Evolutionary conservation across 768 basidiomycete genomes (phyloP), one percentile per base, ranked within the genome.

Genomic region (Suillus discolor): DNA sequence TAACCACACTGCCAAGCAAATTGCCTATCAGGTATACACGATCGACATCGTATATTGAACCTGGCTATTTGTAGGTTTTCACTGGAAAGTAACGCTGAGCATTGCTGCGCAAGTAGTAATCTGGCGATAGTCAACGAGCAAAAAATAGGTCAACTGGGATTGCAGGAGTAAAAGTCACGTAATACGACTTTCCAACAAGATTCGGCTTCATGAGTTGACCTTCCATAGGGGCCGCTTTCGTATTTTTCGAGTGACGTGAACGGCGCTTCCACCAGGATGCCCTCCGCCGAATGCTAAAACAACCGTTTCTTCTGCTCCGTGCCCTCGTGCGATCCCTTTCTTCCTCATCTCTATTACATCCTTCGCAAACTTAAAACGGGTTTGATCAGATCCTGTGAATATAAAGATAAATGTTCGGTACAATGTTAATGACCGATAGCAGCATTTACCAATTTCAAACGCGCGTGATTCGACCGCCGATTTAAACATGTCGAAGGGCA

Each of bases 341-440:
- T 93, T 96, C 70, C 94, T 85, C 71, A 89, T 72, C 71, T 93
- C 91, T 72, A 96, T 90, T 15, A 89, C 92, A 69, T 93, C 93
- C 77, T 96, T 96, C 4, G 94, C 93, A 78, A 96, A 96, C 72
- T 90, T 91, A 81, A 96, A 97, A 55, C 94, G 88, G 66, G 88
- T 86, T 74, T 96, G 94, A 78, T 93, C 92, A 65, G 91, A 86
- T 25, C 89, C 91, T 91, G 76, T 70, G 75, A 66, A 55, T 31
- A 69, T 61, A 49, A 72, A 62, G 62, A 66, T 64, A 67, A 72
- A 64, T 36, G 28, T 53, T 59, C 55, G 68, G 53, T 55, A 61
- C 36, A 38, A 39, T 15, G 42, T 55, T 12, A 34, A 64, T n/a
- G 41, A 54, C 64, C 65, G 57, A 64, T 62, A 66, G 60, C 57